Evolutionary conservation across 495 filamentous ascomycete genomes (phyloP), one percentile per base, ranked within the genome.

Genomic region (Penicillium daleae): DNA sequence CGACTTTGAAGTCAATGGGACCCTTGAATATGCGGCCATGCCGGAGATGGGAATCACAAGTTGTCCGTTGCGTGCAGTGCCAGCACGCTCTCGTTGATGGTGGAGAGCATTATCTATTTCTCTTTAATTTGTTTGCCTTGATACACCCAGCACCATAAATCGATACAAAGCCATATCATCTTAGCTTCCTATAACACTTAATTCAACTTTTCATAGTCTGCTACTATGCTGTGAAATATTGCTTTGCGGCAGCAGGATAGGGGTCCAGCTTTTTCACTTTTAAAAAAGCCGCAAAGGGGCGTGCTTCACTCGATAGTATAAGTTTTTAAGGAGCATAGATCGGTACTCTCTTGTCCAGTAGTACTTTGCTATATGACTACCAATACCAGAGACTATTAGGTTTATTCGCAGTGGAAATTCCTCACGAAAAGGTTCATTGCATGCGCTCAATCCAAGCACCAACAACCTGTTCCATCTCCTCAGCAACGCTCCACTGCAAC

Each of bases 381-480:
- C 32, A 9, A 33, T 33, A 33, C 13, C 13, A 37, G 35, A 37
- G 35, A 37, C 15, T 3, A 37, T 17, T 37, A 31, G 29, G 29
- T 7, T 31, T 31, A 15, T 37, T 17, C 35, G 10, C 13, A 17
- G 35, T 39, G 15, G 13, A 39, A 17, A 39, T 39, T 39, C 12
- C 13, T 17, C 35, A 12, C 19, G 6, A 5, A 39, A 17, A 2
- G 12, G 0, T 49, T 49, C 21, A 49, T 49, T 49, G 19, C 44
- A 49, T 49, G 15, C 44, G 44, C 44, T 49, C 44, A 12, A 49
- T 49, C 44, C 44, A 49, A 49, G 19, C 44, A 19, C 44, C 44
- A 24, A 49, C 44, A 26, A 49, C 44, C 44, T 49, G 19, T 26
- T 49, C 44, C 44, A 49, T 49, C 44, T 49, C 44, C 44, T 49